These are phyloP conservation scores for Phialophora tarda DNA, from an alignment of 2,329 filamentous ascomycete genomes.

Conservation along the genomic window DNA sequence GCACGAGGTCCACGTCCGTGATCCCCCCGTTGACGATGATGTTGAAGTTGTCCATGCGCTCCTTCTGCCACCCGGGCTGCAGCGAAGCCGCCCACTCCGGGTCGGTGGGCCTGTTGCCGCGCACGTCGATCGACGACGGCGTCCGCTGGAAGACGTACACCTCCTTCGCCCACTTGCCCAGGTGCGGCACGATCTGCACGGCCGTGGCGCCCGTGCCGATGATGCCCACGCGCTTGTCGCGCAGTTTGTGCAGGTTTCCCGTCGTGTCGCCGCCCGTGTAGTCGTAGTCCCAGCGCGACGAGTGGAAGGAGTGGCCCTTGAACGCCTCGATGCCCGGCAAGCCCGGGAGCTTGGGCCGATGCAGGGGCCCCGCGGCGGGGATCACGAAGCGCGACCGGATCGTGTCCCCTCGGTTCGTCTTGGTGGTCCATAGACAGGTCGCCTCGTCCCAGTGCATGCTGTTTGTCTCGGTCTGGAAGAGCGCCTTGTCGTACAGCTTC, in stretches of 20 bases:
- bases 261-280: slow-evolving; percentile 47
- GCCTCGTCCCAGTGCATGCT: slow-evolving; percentile 32
- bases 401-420: slow-evolving; percentile 39
- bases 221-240: slow-evolving; percentile 43
- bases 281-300: slow-evolving; percentile 53
- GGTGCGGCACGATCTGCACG: slow-evolving; percentile 49
- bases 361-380: slow-evolving; percentile 49
- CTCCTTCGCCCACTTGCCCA: slow-evolving; percentile 38
- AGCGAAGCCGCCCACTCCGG: slow-evolving; percentile 23
- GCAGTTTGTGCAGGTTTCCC: slow-evolving; percentile 22
- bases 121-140: slow-evolving; percentile 45
- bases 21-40: slow-evolving; percentile 36
- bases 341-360: slow-evolving; percentile 35
- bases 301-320: slow-evolving; percentile 52
- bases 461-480: slow-evolving; percentile 35
- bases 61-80: slow-evolving; percentile 41
- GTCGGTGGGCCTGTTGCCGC: slow-evolving; percentile 30
- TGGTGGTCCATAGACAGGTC: slow-evolving; percentile 17
- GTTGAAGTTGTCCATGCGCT: slow-evolving; percentile 43
- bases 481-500: slow-evolving; percentile 25
- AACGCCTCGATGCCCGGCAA: slow-evolving; percentile 43
- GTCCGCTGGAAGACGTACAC: slow-evolving; percentile 48
- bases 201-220: slow-evolving; percentile 50
- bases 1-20: slow-evolving; percentile 38
- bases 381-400: slow-evolving; percentile 50